These are phyloP conservation scores for Mycena albidolilacea DNA, from an alignment of 768 basidiomycete species.

Conservation along the genomic window DNA sequence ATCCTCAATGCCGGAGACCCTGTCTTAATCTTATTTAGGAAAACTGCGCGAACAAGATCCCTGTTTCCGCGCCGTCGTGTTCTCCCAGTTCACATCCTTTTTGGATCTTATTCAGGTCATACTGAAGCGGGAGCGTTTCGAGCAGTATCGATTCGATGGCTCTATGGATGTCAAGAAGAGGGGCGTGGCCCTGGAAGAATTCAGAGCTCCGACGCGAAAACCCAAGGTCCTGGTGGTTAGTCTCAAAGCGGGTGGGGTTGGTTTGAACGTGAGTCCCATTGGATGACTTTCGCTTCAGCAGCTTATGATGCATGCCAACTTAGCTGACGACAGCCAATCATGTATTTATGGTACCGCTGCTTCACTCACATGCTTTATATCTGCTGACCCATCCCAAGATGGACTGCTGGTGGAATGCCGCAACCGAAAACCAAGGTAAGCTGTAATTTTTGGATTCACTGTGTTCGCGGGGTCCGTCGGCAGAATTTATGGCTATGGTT, in stretches of 20 bases:
- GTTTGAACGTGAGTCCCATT: constrained; percentile 75
- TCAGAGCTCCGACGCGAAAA: constrained; percentile 76
- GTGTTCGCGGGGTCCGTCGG: too few species aligned
- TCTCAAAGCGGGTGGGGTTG: constrained; percentile 94
- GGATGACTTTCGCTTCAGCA: neutral
- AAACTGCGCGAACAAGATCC: constrained; percentile 80
- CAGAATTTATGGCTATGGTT: too few species aligned
- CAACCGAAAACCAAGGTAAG: constrained; percentile 84
- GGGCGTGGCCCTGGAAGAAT: constrained; percentile 80
- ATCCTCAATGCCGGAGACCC: neutral
- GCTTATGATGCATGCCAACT: constrained; percentile 4
- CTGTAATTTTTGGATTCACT: neutral
- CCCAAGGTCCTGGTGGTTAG: constrained; percentile 86
- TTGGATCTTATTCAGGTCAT: constrained; percentile 84
- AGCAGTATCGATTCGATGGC: constrained; percentile 90
- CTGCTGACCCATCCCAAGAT: constrained; percentile 63
- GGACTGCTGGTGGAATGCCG: constrained; percentile 96
- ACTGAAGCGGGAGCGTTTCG: constrained; percentile 77
- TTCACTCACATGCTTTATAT: neutral
- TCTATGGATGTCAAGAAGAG: constrained; percentile 91
- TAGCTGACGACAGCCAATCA: constrained; percentile 86
- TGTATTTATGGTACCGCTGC: constrained; percentile 81
- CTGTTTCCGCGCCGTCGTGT: constrained; percentile 86
- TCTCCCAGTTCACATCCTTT: constrained; percentile 93
- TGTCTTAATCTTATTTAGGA: constrained; percentile 52